phyloP scores from a whole-genome alignment of 495 filamentous ascomycete genomes.

The Extremus antarcticus region DNA sequence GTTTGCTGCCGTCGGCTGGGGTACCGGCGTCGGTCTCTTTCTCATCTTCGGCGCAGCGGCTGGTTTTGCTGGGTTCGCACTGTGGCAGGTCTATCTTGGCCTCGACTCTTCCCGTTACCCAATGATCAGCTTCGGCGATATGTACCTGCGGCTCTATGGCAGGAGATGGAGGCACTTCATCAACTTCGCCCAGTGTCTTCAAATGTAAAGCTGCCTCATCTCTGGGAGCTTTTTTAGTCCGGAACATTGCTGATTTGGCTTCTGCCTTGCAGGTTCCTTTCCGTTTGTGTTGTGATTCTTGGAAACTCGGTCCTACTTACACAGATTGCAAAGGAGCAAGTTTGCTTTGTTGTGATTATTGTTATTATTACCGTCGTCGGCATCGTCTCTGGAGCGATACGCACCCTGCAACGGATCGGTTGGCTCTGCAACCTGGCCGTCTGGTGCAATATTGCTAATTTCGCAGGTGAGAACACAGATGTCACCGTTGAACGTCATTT shows the following conservation, averaged over 20 bases:
- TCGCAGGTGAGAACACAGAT: too few relatives aligned
- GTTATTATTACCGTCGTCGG: conserved; percentile 38
- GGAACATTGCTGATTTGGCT: conserved; percentile 47
- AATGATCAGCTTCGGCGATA: conserved; percentile 47
- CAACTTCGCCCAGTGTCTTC: conserved; percentile 43
- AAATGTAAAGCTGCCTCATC: conserved; percentile 37
- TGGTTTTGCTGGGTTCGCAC: conserved; percentile 34
- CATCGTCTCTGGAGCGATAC: conserved; percentile 38
- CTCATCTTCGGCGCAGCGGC: conserved; percentile 37
- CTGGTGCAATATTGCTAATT: conserved; percentile 40
- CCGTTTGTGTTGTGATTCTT: neutral
- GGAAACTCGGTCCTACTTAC: conserved; percentile 35
- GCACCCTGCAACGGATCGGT: conserved; percentile 44
- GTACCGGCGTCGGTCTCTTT: conserved; percentile 38
- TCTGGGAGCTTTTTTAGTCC: conserved; percentile 40
- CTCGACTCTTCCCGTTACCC: conserved; percentile 43
- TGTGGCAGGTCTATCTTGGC: conserved; percentile 48
- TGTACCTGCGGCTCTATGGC: conserved; percentile 46
- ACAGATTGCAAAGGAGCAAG: conserved; percentile 16
- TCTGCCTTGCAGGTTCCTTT: conserved; percentile 35
- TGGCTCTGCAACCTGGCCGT: conserved; percentile 51
- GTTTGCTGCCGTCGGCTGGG: conserved; percentile 34
- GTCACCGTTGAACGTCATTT: conserved; percentile 39
- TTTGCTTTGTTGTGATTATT: conserved; percentile 33
- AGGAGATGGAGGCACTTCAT: conserved; percentile 38